A percentile compares a stretch with the other conserved stretches of the same genome.
Evolutionary conservation across 306 rosid genomes (phyloP).

Genomic region (Vigna angularis): DNA sequence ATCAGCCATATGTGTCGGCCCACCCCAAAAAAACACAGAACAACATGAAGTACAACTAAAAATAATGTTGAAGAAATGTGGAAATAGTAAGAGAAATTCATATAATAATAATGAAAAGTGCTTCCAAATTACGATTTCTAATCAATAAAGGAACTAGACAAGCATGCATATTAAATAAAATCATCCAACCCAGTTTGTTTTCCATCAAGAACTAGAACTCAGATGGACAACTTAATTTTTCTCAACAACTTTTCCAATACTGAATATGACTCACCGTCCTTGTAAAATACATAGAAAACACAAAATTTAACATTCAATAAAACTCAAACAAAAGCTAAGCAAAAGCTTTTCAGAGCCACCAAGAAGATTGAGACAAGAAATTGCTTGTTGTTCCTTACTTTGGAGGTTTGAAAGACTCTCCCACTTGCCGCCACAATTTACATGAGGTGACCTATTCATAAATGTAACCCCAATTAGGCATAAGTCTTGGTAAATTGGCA

Average conservation of each 20-base stretch:
- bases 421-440: constrained; percentile 99
- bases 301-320: constrained; percentile 31
- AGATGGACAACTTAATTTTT: constrained; percentile 12
- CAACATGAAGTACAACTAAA: not conserved
- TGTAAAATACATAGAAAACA: not conserved
- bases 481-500: constrained; percentile 21
- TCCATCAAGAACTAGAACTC: constrained; percentile 14
- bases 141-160: not conserved
- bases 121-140: constrained; percentile 18
- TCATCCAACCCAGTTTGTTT: constrained; percentile 19
- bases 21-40: not conserved
- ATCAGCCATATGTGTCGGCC: not conserved
- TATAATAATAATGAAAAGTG: not conserved
- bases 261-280: constrained; percentile 5
- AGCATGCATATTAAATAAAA: constrained; percentile 25
- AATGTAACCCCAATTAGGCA: constrained; percentile 43
- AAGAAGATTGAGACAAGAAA: constrained; percentile 34
- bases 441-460: constrained; percentile 86
- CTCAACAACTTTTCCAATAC: constrained; percentile 27
- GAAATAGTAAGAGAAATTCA: not conserved
- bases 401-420: constrained; percentile 98
- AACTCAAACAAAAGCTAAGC: constrained; percentile 12
- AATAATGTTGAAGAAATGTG: not conserved
- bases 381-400: constrained; percentile 64
- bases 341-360: constrained; percentile 26